A percentile compares a stretch with the other conserved stretches of the same genome.
These are phyloP conservation scores for Diaporthe amygdali DNA, from an alignment of 2,329 filamentous ascomycete genomes.

Conservation along the genomic window DNA sequence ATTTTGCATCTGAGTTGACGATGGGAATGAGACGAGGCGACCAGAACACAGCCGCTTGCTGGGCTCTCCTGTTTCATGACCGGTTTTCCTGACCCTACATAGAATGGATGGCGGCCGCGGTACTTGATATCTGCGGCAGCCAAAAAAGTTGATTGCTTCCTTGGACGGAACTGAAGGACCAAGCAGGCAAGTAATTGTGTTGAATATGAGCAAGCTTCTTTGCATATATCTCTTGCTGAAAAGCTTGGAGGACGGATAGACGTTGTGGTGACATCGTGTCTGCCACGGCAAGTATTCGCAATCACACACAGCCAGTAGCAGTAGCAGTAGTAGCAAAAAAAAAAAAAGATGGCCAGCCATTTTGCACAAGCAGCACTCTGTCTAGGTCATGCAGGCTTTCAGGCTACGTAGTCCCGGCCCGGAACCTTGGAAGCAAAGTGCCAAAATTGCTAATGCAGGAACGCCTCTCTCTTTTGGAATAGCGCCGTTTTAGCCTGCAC, in stretches of 20 bases:
- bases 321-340: neutral
- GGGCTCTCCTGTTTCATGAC: conserved; percentile 19
- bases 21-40: neutral
- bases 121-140: neutral
- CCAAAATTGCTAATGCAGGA: conserved; percentile 27
- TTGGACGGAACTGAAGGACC: neutral
- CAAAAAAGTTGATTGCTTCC: neutral
- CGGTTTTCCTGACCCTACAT: neutral
- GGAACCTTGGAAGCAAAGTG: conserved; percentile 11
- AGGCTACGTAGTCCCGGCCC: conserved; percentile 1
- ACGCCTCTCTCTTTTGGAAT: conserved; percentile 20
- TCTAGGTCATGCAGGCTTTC: neutral
- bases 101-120: neutral
- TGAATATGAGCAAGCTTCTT: neutral
- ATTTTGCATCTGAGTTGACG: neutral
- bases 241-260: neutral
- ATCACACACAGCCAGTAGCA: too few species aligned
- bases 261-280: neutral
- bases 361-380: conserved; percentile 2
- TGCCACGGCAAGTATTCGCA: neutral
- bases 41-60: neutral
- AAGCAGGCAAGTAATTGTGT: neutral
- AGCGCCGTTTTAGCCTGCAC: conserved; percentile 25
- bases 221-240: neutral
- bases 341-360: neutral